Conservation (phyloP, 1,284 basidiomycete genomes). For the Irpex rosettiformis region DNA sequence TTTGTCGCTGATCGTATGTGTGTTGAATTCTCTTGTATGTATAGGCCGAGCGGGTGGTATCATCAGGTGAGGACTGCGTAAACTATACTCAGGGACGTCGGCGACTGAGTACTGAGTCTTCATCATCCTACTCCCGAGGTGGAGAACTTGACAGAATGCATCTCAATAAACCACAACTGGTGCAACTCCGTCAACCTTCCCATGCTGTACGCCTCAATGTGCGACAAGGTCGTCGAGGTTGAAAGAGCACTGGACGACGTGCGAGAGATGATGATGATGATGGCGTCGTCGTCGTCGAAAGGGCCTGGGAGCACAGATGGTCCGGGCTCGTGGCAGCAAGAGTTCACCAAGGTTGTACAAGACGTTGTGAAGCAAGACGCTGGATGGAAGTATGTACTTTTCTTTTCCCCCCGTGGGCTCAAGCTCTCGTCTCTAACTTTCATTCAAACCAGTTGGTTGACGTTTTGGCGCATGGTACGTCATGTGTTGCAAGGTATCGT, state of each 20-base stretch:
- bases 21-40: background rate
- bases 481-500: conserved; percentile 19
- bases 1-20: background rate
- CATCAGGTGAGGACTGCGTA: conserved; percentile 22
- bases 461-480: conserved; percentile 29
- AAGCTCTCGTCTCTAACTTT: background rate
- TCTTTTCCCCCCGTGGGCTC: background rate
- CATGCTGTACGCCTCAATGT: conserved; percentile 29
- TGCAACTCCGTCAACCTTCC: conserved; percentile 30
- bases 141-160: conserved; percentile 29
- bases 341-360: conserved; percentile 29
- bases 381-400: conserved; percentile 28
- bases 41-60: conserved; percentile 31
- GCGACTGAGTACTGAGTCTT: background rate
- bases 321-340: conserved; percentile 18
- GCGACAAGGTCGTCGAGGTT: conserved; percentile 28
- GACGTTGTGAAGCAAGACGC: conserved; percentile 32
- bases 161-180: conserved; percentile 34
- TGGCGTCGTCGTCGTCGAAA: conserved; percentile 1
- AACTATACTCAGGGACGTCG: too few species aligned
- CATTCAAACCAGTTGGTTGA: conserved; percentile 22
- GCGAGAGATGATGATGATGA: conserved; percentile 20
- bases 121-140: conserved; percentile 15
- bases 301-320: background rate
- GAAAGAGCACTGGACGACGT: conserved; percentile 30